These are phyloP conservation scores for Ophiostoma australiae DNA, from an alignment of 2,329 filamentous ascomycete species.

Conservation along the genomic window DNA sequence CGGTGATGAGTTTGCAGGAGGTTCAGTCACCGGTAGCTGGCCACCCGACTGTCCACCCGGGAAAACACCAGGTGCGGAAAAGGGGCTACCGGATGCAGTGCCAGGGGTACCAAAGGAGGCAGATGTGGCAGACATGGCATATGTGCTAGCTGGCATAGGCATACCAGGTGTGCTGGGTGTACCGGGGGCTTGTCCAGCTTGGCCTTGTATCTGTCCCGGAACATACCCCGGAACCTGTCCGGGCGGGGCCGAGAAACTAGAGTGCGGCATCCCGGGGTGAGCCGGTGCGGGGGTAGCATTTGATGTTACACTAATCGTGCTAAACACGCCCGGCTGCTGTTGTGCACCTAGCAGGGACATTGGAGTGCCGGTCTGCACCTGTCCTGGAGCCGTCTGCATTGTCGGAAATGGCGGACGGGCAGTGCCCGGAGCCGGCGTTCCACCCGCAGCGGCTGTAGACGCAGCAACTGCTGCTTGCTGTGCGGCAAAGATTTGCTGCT, in stretches of 20 bases:
- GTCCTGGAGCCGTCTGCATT: background rate
- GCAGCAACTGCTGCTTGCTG: background rate
- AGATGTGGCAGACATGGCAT: background rate
- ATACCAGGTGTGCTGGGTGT: background rate
- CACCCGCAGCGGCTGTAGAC: background rate
- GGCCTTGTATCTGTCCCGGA: background rate
- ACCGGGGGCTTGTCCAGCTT: conserved; percentile 9
- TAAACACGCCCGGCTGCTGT: background rate
- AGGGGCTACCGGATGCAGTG: background rate
- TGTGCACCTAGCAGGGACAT: background rate
- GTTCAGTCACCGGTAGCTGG: background rate
- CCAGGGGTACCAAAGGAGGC: background rate
- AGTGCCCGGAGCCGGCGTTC: background rate
- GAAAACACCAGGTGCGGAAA: background rate
- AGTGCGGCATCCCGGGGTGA: background rate
- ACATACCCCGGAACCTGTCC: background rate
- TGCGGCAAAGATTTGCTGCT: conserved; percentile 10
- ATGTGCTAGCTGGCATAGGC: background rate
- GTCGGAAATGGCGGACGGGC: background rate
- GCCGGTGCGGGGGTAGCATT: background rate
- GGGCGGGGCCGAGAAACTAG: background rate
- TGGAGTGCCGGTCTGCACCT: background rate
- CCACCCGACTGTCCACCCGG: background rate
- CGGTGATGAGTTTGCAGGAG: background rate
- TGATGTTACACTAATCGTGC: background rate